Conservation (phyloP, 2,329 filamentous ascomycete genomes). For the Anisogramma anomala region DNA sequence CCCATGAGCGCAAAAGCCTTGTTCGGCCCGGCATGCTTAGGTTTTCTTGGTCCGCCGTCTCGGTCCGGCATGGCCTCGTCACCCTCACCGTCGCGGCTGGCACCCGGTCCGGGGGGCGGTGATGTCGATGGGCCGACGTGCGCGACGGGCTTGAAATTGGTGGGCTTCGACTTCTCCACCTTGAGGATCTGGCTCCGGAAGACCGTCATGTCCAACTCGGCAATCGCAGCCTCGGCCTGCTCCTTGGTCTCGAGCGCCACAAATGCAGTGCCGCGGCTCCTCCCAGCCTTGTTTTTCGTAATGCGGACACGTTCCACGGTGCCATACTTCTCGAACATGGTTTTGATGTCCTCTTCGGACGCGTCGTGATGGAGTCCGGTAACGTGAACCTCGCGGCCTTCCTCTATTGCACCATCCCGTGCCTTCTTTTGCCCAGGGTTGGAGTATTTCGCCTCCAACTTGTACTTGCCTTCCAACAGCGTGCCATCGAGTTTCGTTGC, state of each 20-base stretch:
- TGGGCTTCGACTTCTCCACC: constrained; percentile 49
- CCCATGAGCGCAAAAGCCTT: constrained; percentile 68
- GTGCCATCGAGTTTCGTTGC: constrained; percentile 65
- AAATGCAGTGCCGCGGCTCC: constrained; percentile 68
- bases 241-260: constrained; percentile 63
- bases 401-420: constrained; percentile 69
- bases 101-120: constrained; percentile 24
- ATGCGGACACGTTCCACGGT: constrained; percentile 62
- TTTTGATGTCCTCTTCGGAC: constrained; percentile 56
- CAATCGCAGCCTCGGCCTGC: constrained; percentile 53
- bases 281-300: constrained; percentile 54
- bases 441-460: constrained; percentile 69
- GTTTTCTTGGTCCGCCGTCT: constrained; percentile 4
- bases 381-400: constrained; percentile 77
- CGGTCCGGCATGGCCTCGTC: constrained; percentile 29
- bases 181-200: constrained; percentile 56
- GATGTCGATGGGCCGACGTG: constrained; percentile 27
- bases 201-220: constrained; percentile 58
- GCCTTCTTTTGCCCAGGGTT: constrained; percentile 68
- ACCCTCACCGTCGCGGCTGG: constrained; percentile 21
- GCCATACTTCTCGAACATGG: constrained; percentile 65
- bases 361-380: constrained; percentile 53
- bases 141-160: constrained; percentile 45
- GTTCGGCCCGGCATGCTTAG: constrained; percentile 16
- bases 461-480: constrained; percentile 54